Evolutionary conservation across 441 rosid species (phyloP).

Genomic region (Bocquillonia castaneifolia): DNA sequence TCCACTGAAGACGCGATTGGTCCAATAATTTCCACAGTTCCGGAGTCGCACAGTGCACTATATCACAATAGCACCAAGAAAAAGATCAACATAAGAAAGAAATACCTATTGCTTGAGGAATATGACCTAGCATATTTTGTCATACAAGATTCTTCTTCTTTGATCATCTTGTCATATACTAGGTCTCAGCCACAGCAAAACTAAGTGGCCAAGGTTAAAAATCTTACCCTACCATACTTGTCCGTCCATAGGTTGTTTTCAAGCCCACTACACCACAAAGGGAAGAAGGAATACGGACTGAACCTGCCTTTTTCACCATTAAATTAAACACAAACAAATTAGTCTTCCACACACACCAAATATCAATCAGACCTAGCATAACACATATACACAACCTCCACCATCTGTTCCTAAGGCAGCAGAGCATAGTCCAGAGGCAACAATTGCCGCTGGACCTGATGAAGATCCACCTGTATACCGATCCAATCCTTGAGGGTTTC

Average conservation of each 20-base stretch:
- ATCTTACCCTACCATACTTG: conserved; percentile 63
- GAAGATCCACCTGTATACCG: conserved; percentile 95
- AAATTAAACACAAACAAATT: conserved; percentile 19
- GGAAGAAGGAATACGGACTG: conserved; percentile 72
- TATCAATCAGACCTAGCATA: conserved; percentile 15
- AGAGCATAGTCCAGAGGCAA: conserved; percentile 81
- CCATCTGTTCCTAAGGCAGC: conserved; percentile 95
- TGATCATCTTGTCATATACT: neutral
- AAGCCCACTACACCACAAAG: conserved; percentile 86
- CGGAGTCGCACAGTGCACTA: conserved; percentile 57
- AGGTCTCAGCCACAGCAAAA: neutral
- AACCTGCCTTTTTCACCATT: conserved; percentile 48
- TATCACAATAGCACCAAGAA: conserved; percentile 9
- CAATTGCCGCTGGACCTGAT: conserved; percentile 87
- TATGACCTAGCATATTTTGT: neutral
- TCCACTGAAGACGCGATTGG: conserved; percentile 77
- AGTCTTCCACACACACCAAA: conserved; percentile 12
- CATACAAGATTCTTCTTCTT: neutral
- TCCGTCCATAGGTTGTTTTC: conserved; percentile 81
- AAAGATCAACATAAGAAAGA: neutral
- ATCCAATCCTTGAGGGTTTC: conserved; percentile 76
- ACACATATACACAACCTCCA: conserved; percentile 59
- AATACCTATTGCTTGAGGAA: neutral
- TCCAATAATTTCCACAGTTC: conserved; percentile 78
- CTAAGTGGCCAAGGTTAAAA: neutral